Evolutionary conservation across 768 basidiomycete genomes (phyloP).

Genomic region (Neoboletus subvelutipes): DNA sequence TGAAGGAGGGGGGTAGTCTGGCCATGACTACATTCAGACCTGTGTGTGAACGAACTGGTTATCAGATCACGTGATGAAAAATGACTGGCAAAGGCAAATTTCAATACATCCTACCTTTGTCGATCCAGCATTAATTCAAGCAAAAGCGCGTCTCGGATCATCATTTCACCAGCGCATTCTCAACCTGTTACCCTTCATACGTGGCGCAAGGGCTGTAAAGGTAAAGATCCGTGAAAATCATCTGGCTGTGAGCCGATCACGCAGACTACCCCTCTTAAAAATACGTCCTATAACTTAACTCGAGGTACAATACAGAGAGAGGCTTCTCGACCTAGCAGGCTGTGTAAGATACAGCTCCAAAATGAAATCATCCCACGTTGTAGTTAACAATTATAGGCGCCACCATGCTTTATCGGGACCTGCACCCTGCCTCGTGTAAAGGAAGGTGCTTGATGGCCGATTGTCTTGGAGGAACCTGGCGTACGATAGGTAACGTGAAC

Average conservation of each 20-base stretch:
- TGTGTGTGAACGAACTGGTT: not conserved
- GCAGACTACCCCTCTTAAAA: not conserved
- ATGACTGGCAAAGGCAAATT: not conserved
- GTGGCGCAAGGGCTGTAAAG: not conserved
- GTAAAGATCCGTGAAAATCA: constrained; percentile 8
- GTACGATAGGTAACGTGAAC: constrained; percentile 7
- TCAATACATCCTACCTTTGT: not conserved
- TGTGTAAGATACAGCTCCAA: constrained; percentile 1
- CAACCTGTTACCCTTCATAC: not conserved
- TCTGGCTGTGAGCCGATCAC: constrained; percentile 4
- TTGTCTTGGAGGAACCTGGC: constrained; percentile 28
- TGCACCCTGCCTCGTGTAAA: constrained; percentile 20
- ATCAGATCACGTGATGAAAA: constrained; percentile 13
- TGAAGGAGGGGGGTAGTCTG: constrained; percentile 40
- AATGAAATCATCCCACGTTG: constrained; percentile 16
- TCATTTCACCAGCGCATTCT: not conserved
- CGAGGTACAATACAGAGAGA: constrained; percentile 5
- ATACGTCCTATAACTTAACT: constrained; percentile 6
- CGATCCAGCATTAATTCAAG: constrained; percentile 3
- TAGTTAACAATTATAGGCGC: not conserved
- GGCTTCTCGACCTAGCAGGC: not conserved
- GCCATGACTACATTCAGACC: constrained; percentile 2
- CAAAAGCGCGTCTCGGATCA: not conserved
- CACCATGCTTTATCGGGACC: constrained; percentile 14
- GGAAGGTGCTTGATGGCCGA: constrained; percentile 7